Evolutionary conservation across 495 filamentous ascomycete genomes (phyloP), one percentile per base, ranked within the genome.

Genomic region (Bryoglossum gracile): DNA sequence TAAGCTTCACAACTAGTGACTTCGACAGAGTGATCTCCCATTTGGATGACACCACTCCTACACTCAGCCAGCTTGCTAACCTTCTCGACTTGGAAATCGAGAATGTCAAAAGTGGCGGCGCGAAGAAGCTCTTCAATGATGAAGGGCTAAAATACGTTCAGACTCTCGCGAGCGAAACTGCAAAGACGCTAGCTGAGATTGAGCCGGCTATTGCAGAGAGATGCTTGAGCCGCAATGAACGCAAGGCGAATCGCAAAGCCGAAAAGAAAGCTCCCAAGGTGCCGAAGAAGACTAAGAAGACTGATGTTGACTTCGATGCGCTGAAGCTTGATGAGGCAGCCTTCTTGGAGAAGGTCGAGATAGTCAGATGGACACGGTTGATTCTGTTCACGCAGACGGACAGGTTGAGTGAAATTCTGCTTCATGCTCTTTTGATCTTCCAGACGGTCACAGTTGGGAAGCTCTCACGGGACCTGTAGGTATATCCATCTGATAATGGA

Each of bases 131-230:
- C n/a, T 53, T 57, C 32, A 53, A 46, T 25, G 18, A 44, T 0
- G 30, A 46, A 19, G 50, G 55, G 13, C 30, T 57, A 4, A 16
- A 37, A 53, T 57, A 53, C 36, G 55, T 53, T 49, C 14, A 50
- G 11, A n/a, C 35, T 14, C 55, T 57, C 16, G 44, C 46, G 0
- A 22, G 9, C 9, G 55, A 57, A 30, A 50, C 45, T 46, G 55
- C 50, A 10, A 38, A 16, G 16, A 38, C 39, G 4, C 25, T 53
- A 17, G 36, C 23, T 2, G 50, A 50, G 14, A 36, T 57, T n/a
- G 45, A 41, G 41, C 22, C 50, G 0, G 25, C 34, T 8, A 35
- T 50, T 11, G 25, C 17, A 28, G 30, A 50, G 16, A 35, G 32
- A 3, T 35, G 45, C 41, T 39, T 57, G 14, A 35, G 22, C 11